Base-by-base conservation (phyloP, 148 eudicot species). In the Rhododendron vialii region DNA sequence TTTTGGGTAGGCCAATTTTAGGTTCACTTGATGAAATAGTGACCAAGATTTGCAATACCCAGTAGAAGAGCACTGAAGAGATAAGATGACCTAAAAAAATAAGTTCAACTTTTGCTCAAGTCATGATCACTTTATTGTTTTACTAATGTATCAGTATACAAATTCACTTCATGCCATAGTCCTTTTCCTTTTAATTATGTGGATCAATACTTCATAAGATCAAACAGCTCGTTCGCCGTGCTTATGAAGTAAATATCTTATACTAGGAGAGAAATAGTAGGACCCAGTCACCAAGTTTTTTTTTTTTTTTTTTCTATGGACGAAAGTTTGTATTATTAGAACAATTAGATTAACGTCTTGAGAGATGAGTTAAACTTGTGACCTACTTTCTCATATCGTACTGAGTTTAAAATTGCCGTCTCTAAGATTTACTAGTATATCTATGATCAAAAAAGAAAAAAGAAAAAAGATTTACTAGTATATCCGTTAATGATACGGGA, bases 1-100 rank as follows among this genome's bases (percentile, higher is more conserved):
- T 59, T 85, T 74, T 78, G 38, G 84, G 87, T 85, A 61, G 89
- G 89, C 83, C 81, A 73, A 43, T 61, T 79, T 73, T 75, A 83
- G 82, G 81, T 85, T 74, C 36, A 71, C 53, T 48, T 43, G 83
- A 85, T 78, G 81, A 80, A 77, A 67, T 65, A 65, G 78, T 85
- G 87, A 85, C 84, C 38, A 28, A 80, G 87, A 79, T 80, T 45
- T 33, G 78, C 83, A 85, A 45, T 80, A 80, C 30, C 81, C 81
- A 51, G 47, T 84, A 35, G 77, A 48, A 47, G 86, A 48, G 86
- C 86, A 74, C 51, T 50, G 35, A 74, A 51, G 80, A 84, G 65
- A 84, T 30, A 73, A 36, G 12, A 50, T 48, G 86, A 74, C 80
- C 80, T 84, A 84, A 74, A 74, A 43, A 47, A 83, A 11, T 38